phyloP scores from a whole-genome alignment of 495 filamentous ascomycete species.

The Chlorociboria aeruginascens region DNA sequence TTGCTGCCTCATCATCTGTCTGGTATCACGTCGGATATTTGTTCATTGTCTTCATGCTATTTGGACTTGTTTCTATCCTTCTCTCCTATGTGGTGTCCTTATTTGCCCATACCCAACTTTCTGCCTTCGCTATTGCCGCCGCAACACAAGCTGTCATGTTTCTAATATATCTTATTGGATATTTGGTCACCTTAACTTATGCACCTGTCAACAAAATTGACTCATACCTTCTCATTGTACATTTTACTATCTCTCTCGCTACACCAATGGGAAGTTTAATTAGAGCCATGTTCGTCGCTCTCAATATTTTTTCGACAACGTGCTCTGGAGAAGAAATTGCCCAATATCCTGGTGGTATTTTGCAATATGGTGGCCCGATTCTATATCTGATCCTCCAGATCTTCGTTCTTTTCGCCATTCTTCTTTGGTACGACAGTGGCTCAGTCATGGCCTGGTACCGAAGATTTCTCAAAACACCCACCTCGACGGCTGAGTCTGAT shows the following conservation, averaged over 20 bases:
- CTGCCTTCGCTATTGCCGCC: constrained; percentile 64
- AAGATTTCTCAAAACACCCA: constrained; percentile 23
- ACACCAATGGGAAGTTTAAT: constrained; percentile 58
- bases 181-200: constrained; percentile 58
- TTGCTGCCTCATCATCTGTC: constrained; percentile 43
- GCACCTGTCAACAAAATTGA: constrained; percentile 48
- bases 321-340: constrained; percentile 52
- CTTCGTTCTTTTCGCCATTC: constrained; percentile 48
- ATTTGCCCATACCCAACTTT: constrained; percentile 53
- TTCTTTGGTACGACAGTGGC: constrained; percentile 58
- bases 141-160: constrained; percentile 63
- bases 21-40: constrained; percentile 70
- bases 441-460: constrained; percentile 36
- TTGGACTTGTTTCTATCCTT: constrained; percentile 59
- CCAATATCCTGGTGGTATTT: constrained; percentile 56
- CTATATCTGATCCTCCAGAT: constrained; percentile 62
- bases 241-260: constrained; percentile 56
- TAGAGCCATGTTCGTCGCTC: constrained; percentile 55
- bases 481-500: constrained; percentile 20
- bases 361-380: constrained; percentile 68
- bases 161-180: constrained; percentile 65
- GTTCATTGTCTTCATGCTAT: constrained; percentile 63
- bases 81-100: constrained; percentile 65
- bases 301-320: constrained; percentile 66
- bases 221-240: constrained; percentile 41